Percentiles rank a stretch among this genome's conserved stretches.
These are phyloP conservation scores for Aristolochia contorta DNA, from an alignment of 164 flowering plant species.

Conservation along the genomic window DNA sequence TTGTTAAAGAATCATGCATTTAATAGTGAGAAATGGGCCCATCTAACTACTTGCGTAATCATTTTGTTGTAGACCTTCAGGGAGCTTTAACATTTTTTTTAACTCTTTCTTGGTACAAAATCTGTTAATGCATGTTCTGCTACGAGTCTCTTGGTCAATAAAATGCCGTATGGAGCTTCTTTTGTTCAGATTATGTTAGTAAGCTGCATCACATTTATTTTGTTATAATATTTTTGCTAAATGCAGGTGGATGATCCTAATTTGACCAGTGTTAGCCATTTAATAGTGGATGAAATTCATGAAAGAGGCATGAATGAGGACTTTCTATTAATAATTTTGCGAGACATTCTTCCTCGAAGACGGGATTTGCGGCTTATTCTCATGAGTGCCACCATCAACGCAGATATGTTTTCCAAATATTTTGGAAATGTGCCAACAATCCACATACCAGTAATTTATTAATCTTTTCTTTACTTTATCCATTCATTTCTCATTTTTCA, in stretches of 20 bases:
- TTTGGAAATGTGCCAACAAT: slow-evolving; percentile 84
- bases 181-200: too few relatives aligned
- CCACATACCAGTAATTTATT: slow-evolving; percentile 63
- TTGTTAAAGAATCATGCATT: too few relatives aligned
- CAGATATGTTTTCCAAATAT: slow-evolving; percentile 82
- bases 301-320: slow-evolving; percentile 99
- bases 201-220: not conserved
- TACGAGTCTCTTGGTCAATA: too few relatives aligned
- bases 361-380: slow-evolving; percentile 81
- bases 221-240: slow-evolving; percentile 8
- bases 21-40: too few relatives aligned
- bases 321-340: slow-evolving; percentile 75
- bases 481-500: not conserved
- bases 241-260: slow-evolving; percentile 77
- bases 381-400: slow-evolving; percentile 98
- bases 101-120: too few relatives aligned
- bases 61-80: too few relatives aligned
- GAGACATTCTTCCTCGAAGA: slow-evolving; percentile 84
- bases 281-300: slow-evolving; percentile 96
- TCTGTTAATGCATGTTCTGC: too few relatives aligned
- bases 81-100: too few relatives aligned
- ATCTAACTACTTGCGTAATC: too few relatives aligned
- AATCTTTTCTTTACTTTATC: not conserved
- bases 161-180: too few relatives aligned
- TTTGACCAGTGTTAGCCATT: slow-evolving; percentile 74